Percentiles rank a stretch among this genome's conserved stretches.
These are phyloP conservation scores for Setomelanomma holmii DNA, from an alignment of 2,329 filamentous ascomycete species.

Conservation along the genomic window DNA sequence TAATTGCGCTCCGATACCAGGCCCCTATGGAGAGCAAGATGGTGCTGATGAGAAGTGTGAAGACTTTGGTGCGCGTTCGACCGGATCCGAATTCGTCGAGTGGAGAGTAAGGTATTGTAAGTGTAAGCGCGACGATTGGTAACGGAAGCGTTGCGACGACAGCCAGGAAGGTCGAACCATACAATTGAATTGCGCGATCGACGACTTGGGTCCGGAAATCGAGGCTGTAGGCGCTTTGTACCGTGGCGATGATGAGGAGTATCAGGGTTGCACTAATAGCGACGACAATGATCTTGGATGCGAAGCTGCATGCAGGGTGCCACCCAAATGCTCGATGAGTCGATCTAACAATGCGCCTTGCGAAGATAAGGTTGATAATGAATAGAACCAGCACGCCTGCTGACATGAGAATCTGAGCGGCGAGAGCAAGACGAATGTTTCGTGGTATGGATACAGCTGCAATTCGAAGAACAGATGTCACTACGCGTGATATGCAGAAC, in stretches of 20 bases:
- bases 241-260: constrained; percentile 69
- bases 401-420: constrained; percentile 72
- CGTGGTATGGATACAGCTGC: constrained; percentile 37
- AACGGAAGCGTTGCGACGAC: constrained; percentile 72
- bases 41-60: constrained; percentile 66
- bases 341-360: constrained; percentile 76
- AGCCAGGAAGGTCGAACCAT: constrained; percentile 67
- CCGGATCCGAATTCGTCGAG: constrained; percentile 71
- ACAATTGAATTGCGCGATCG: constrained; percentile 70
- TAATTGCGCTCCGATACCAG: constrained; percentile 69
- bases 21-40: constrained; percentile 72
- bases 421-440: constrained; percentile 60
- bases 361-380: constrained; percentile 78
- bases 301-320: constrained; percentile 59
- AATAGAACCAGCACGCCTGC: constrained; percentile 79
- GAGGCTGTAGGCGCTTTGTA: constrained; percentile 73
- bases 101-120: constrained; percentile 54
- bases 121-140: constrained; percentile 58
- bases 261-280: constrained; percentile 66
- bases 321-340: constrained; percentile 76
- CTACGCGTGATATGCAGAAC: constrained; percentile 54
- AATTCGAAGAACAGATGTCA: constrained; percentile 50
- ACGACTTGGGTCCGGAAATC: constrained; percentile 56
- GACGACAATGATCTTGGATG: constrained; percentile 66
- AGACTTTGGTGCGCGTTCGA: constrained; percentile 70